Percentiles rank a stretch among this genome's conserved stretches.
Evolutionary conservation across 192 early-diverging fungal species (phyloP).

Genomic region (Coemansia sp.): DNA sequence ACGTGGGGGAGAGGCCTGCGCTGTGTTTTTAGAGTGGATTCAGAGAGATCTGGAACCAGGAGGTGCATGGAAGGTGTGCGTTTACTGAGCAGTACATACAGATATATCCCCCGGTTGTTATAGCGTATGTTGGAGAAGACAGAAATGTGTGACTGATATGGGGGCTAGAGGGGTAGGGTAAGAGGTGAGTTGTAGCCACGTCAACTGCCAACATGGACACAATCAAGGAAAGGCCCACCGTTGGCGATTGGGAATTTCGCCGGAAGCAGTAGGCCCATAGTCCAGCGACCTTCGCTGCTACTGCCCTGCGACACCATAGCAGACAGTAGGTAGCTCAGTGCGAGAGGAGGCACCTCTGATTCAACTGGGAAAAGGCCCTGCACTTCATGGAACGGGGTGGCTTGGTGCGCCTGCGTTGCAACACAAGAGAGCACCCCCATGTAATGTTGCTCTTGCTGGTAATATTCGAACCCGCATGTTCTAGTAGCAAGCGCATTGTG

Average conservation of each 20-base stretch:
- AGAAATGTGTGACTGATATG: background rate
- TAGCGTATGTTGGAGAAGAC: background rate
- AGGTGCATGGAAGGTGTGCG: background rate
- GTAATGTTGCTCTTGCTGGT: background rate
- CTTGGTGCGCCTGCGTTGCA: background rate
- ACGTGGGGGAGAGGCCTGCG: background rate
- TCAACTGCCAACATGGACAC: background rate
- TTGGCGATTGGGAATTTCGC: conserved; percentile 6
- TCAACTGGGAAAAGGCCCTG: background rate
- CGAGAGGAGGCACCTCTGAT: too few species aligned
- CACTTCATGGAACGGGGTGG: conserved; percentile 1
- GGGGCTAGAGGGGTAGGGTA: background rate
- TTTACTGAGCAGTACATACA: conserved; percentile 1
- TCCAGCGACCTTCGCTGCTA: background rate
- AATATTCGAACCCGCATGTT: background rate
- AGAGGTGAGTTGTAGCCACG: background rate
- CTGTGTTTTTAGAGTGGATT: background rate
- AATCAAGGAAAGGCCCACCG: background rate
- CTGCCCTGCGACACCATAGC: background rate
- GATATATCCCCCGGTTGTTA: background rate
- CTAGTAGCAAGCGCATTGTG: background rate
- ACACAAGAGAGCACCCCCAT: background rate
- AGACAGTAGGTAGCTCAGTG: background rate
- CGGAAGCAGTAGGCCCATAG: background rate
- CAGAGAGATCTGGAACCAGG: conserved; percentile 1